Base-by-base conservation (phyloP, 768 basidiomycete genomes). In the Tylopilus intermedius region DNA sequence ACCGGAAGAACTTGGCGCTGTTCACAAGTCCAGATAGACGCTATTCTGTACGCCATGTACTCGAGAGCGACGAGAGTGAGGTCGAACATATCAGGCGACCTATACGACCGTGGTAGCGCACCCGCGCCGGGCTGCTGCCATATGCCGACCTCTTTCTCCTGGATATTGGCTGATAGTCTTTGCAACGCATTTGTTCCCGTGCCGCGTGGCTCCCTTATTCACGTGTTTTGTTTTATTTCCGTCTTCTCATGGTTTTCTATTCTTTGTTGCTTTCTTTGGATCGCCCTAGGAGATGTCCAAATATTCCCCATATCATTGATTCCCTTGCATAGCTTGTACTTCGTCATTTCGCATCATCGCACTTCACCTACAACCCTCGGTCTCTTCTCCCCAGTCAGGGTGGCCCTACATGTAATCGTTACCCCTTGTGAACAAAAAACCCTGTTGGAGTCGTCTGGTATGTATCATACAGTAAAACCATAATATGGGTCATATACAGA, bases 91-190 rank as follows among this genome's bases (percentile, higher is more conserved):
- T 67, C 30, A 62, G 55, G 43, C 72, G 71, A 39, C 77, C 77
- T 4, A 65, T 75, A 41, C 66, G 79, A 35, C 78, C 78, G 55
- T 80, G 79, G 79, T 79, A 66, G 67, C 15, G 5, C 45, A 27
- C 38, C 24, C 18, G 38, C 37, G 27, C 30, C 18, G 41, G 27
- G 40, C 22, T 47, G 27, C 43, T 30, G 3, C 27, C 21, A 13
- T 1, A 4, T 51, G 32, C 18, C 45, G 33, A 21, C 29, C 4
- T 48, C 8, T n/a, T 29, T 32, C 11, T 21, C 33, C 24, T 18
- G 26, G 37, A 8, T 41, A 5, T 22, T 35, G 21, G 46, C 18
- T 30, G 15, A 18, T 39, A 29, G 27, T 33, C 30, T 39, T 29
- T 18, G 42, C 41, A 49, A 38, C 27, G 6, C n/a, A 3, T 58